A percentile compares a stretch with the other conserved stretches of the same genome.
phyloP scores from a whole-genome alignment of 345 rosid genomes.

The Gossypium bickii region DNA sequence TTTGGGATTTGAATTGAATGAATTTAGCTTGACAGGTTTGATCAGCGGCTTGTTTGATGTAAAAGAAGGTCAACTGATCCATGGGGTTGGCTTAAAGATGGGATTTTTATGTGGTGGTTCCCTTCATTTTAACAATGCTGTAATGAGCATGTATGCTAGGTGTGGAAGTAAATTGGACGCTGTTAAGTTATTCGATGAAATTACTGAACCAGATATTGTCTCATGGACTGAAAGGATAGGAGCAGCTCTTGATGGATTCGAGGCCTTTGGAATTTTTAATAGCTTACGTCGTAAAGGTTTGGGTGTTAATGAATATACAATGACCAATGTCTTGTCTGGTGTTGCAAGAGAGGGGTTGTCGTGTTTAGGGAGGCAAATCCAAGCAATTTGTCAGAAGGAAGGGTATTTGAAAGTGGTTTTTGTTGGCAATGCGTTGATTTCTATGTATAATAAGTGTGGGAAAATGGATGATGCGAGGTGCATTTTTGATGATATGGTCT shows the following conservation, averaged over 20 bases:
- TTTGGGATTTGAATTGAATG: conserved; percentile 34
- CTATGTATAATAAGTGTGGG: conserved; percentile 32
- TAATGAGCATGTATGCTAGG: conserved; percentile 34
- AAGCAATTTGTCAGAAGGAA: conserved; percentile 30
- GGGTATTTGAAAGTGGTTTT: conserved; percentile 29
- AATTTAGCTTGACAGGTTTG: conserved; percentile 36
- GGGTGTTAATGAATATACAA: conserved; percentile 29
- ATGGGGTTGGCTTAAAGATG: conserved; percentile 35
- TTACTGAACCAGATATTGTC: conserved; percentile 35
- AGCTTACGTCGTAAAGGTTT: conserved; percentile 17
- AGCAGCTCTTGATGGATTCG: conserved; percentile 31
- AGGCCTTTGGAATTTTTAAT: conserved; percentile 29
- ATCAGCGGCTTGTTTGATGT: conserved; percentile 29
- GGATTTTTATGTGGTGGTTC: conserved; percentile 30
- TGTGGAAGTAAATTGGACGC: conserved; percentile 26
- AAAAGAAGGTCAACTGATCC: conserved; percentile 38
- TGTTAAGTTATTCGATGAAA: conserved; percentile 37
- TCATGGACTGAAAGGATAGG: conserved; percentile 44
- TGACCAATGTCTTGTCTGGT: conserved; percentile 30
- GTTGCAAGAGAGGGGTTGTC: conserved; percentile 22
- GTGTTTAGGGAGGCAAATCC: conserved; percentile 32
- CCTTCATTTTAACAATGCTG: conserved; percentile 35
- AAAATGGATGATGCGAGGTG: conserved; percentile 23
- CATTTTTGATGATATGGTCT: conserved; percentile 27
- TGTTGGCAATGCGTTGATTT: conserved; percentile 37